Conservation (phyloP, 257 asterid genomes). For the Echium plantagineum region DNA sequence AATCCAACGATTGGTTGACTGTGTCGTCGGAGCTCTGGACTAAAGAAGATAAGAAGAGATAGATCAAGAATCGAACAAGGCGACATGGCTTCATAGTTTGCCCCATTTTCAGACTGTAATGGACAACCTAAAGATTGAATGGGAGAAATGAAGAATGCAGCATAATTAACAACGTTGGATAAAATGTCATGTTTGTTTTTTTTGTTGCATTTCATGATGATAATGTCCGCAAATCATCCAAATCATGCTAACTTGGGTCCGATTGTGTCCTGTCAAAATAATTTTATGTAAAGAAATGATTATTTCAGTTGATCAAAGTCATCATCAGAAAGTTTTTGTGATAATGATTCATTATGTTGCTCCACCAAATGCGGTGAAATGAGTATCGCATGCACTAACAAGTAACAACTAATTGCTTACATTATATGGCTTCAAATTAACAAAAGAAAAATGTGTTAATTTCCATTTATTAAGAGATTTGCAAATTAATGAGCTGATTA, state of each 20-base stretch:
- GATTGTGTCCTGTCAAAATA: too few relatives aligned
- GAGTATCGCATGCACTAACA: background rate
- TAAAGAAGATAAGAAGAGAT: constrained; percentile 17
- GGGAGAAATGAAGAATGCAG: too few relatives aligned
- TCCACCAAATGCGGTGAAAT: background rate
- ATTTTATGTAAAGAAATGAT: background rate
- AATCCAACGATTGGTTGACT: constrained; percentile 37
- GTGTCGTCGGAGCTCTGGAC: constrained; percentile 19
- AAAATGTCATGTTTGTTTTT: background rate
- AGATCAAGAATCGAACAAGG: constrained; percentile 19
- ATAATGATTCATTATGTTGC: background rate
- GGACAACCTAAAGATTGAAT: background rate
- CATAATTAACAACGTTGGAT: too few relatives aligned
- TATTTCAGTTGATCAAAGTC: background rate
- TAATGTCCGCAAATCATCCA: background rate
- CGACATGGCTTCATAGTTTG: constrained; percentile 8
- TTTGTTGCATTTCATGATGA: background rate
- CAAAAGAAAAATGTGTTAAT: too few relatives aligned
- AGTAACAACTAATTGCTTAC: too few relatives aligned
- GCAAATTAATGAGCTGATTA: too few relatives aligned
- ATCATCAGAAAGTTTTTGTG: background rate
- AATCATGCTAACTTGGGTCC: background rate
- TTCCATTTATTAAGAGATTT: too few relatives aligned
- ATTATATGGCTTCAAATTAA: too few relatives aligned
- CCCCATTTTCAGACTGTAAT: constrained; percentile 11